Base-by-base conservation (phyloP, 2,329 filamentous ascomycete genomes). In the Colletotrichum costaricense region DNA sequence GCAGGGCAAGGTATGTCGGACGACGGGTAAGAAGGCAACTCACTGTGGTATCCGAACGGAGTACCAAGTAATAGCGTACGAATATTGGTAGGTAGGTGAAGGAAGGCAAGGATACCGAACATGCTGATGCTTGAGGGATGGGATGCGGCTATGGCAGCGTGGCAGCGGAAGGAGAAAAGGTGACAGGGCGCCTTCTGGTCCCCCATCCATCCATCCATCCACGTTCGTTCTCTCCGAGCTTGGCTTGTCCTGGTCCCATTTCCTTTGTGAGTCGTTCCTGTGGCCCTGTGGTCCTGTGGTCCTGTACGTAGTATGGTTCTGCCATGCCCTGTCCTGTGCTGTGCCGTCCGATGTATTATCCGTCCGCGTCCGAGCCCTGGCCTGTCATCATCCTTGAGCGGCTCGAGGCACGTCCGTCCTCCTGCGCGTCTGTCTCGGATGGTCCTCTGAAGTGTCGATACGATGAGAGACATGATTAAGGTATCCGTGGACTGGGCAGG, bases 381-480 rank as follows among this genome's bases (percentile, higher is more conserved):
- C 26, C 26, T 55, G 63, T 38, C 63, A 30, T 60, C 55, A 24
- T 52, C 24, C 63, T 49, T 46, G 55, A 46, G 55, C 62, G 63
- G 55, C 38, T 65, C 63, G 42, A 63, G 42, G 42, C 60, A 35
- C 26, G 60, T 52, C 46, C 60, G 58, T 62, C 28, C 28, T 33
- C 33, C 28, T 67, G 65, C 33, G 42, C 30, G 42, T 63, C 60
- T 56, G 58, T 63, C 66, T 63, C 66, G 66, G 66, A 69, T 56
- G 58, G 33, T 11, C 49, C 52, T 66, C 49, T 66, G 38, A 59
- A 55, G 38, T 66, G 58, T 59, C 38, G 42, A 66, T 54, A 24
- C 67, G 46, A 52, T 56, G 16, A 58, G 62, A 70, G 62, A 70
- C 67, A 66, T 54, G 67, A 58, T 65, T 58, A 65, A 57, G 54